Evolutionary conservation across 305 asterid species (phyloP), one percentile per base, ranked within the genome.

Genomic region (Lippia alba): DNA sequence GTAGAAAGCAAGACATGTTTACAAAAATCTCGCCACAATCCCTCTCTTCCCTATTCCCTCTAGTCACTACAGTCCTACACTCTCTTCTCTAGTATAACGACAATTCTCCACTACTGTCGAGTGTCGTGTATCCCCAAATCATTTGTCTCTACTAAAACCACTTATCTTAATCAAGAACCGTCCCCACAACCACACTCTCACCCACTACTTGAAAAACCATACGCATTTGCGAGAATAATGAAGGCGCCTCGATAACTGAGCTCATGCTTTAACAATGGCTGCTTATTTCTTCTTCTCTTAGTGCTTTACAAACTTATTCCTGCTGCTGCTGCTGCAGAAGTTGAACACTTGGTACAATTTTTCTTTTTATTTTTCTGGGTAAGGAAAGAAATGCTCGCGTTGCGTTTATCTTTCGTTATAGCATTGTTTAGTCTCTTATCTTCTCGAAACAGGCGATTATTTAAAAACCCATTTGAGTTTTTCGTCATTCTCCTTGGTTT

Each of bases 281-380:
- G 61, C 80, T 65, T 51, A 63, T 24, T 46, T 72, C 11, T 61
- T 18, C 54, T 45, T 61, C 73, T 56, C 66, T 64, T 40, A 60
- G 30, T 36, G 24, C 24, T 34, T 55, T 55, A 24, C 66, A 14
- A 39, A 44, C 33, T 44, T 55, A 70, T 56, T 36, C 30, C 58
- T 40, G 4, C 78, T 50, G 56, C 73, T 24, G 30, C 30, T 1
- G 30, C n/a, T n/a, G n/a, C n/a, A n/a, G n/a, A n/a, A 6, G 49
- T 33, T 4, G 1, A 36, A 24, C 39, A 45, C 53, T 59, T 14
- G 8, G 6, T 45, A 33, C 18, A 0, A 8, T 6, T 12, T 14
- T 36, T 44, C 66, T 51, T 59, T 66, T 61, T 51, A 8, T 36
- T 36, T 71, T 76, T 71, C 19, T 66, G 60, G 77, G 80, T 76